Conservation (phyloP, 495 filamentous ascomycete genomes). For the Aspergillus coremiiformis region DNA sequence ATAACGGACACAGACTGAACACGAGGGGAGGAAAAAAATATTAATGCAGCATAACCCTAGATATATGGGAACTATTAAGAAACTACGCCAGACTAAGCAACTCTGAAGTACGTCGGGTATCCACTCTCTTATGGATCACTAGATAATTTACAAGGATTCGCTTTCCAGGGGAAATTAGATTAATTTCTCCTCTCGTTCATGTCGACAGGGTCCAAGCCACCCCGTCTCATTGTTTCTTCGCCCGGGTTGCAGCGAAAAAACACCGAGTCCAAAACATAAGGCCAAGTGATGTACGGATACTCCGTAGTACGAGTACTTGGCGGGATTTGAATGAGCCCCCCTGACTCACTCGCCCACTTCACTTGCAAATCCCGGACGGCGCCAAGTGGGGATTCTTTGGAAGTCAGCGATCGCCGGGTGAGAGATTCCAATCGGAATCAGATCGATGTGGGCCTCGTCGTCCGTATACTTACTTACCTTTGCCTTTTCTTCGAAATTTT, state of each 20-base stretch:
- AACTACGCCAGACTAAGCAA: too few relatives aligned
- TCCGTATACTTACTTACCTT: neutral
- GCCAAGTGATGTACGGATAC: too few relatives aligned
- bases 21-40: constrained; percentile 9
- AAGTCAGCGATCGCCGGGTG: constrained; percentile 7
- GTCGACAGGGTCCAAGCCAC: too few relatives aligned
- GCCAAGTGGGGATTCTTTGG: neutral
- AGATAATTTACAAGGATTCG: too few relatives aligned
- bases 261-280: neutral
- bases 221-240: neutral
- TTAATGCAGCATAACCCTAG: neutral
- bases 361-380: neutral
- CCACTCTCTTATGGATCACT: too few relatives aligned
- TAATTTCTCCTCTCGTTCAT: neutral
- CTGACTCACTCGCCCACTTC: neutral
- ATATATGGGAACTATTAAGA: too few relatives aligned
- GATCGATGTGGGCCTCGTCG: neutral
- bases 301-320: too few relatives aligned
- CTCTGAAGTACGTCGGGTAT: too few relatives aligned
- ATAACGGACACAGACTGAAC: constrained; percentile 7
- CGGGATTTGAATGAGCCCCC: neutral
- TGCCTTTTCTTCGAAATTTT: neutral
- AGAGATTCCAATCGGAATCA: neutral
- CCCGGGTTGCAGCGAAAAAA: neutral
- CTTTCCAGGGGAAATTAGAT: too few relatives aligned